Conservation (phyloP, 129 eudicot genomes). For the Flaveria robusta region DNA sequence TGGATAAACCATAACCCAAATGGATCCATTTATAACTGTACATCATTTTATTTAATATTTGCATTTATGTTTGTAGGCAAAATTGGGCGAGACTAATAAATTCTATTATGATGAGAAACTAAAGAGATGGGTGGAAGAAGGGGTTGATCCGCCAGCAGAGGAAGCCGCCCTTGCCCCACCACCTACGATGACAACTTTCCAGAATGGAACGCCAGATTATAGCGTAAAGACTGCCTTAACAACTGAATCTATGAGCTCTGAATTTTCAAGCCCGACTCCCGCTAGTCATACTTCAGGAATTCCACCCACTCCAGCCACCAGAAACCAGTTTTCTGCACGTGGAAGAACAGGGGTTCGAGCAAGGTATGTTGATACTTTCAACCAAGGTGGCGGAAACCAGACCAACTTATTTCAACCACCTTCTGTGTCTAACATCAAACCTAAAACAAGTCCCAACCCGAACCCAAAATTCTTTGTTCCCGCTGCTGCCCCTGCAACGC, state of each 20-base stretch:
- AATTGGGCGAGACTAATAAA: conserved; percentile 83
- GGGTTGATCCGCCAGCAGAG: conserved; percentile 77
- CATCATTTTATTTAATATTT: conserved; percentile 18
- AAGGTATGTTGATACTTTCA: conserved; percentile 95
- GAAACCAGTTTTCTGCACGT: conserved; percentile 93
- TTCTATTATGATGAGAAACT: conserved; percentile 89
- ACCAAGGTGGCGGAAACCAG: conserved; percentile 76
- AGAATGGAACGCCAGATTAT: conserved; percentile 71
- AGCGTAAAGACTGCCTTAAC: conserved; percentile 53
- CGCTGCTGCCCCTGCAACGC: conserved; percentile 44
- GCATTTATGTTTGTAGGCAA: conserved; percentile 57
- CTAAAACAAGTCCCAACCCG: conserved; percentile 29
- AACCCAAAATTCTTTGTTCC: conserved; percentile 78
- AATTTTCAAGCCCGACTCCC: conserved; percentile 53
- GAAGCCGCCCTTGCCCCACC: conserved; percentile 90
- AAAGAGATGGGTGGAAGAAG: conserved; percentile 97
- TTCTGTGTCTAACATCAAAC: conserved; percentile 55
- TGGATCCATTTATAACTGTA: not conserved
- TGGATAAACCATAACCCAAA: not conserved
- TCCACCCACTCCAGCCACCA: conserved; percentile 78
- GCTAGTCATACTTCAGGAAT: conserved; percentile 60
- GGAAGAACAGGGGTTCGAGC: conserved; percentile 88
- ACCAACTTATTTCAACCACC: conserved; percentile 81
- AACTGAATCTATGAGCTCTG: conserved; percentile 54
- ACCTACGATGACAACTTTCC: conserved; percentile 64